Conservation (phyloP, 2,329 filamentous ascomycete species). For the Erysiphe pisi region DNA sequence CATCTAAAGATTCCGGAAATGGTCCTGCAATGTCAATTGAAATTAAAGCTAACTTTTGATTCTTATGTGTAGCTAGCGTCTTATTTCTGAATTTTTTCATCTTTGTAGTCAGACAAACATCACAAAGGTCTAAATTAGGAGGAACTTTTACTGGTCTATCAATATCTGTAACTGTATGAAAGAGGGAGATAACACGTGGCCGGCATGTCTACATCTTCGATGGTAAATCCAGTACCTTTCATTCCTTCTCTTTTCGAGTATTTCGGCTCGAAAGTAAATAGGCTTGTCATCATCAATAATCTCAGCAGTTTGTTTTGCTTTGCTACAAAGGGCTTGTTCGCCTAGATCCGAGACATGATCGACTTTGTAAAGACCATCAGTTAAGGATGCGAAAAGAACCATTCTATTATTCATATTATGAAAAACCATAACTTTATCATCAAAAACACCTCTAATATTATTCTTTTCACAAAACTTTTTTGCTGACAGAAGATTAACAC, state of each 20-base stretch:
- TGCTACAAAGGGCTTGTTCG: neutral
- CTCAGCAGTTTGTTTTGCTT: neutral
- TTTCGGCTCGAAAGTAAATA: neutral
- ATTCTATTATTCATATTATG: neutral
- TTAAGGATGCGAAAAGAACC: neutral
- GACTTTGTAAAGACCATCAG: no score
- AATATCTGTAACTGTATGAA: neutral
- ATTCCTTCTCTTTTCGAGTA: neutral
- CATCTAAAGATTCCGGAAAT: no score
- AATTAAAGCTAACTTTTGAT: neutral
- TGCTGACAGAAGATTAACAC: no score
- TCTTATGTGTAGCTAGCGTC: neutral
- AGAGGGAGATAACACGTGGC: neutral
- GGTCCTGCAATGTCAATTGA: no score
- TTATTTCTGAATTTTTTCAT: no score
- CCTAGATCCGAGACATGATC: neutral
- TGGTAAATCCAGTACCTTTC: neutral
- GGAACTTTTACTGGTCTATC: slow-evolving; percentile 3
- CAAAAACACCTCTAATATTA: neutral
- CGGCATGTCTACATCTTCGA: neutral
- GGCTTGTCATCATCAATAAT: neutral
- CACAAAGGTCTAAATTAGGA: neutral
- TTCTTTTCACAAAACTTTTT: neutral
- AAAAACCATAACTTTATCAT: neutral
- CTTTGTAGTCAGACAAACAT: neutral